A percentile compares a stretch with the other conserved stretches of the same genome.
These are phyloP conservation scores for Xerocomus nothofagi DNA, from an alignment of 1,284 basidiomycete genomes.

Conservation along the genomic window DNA sequence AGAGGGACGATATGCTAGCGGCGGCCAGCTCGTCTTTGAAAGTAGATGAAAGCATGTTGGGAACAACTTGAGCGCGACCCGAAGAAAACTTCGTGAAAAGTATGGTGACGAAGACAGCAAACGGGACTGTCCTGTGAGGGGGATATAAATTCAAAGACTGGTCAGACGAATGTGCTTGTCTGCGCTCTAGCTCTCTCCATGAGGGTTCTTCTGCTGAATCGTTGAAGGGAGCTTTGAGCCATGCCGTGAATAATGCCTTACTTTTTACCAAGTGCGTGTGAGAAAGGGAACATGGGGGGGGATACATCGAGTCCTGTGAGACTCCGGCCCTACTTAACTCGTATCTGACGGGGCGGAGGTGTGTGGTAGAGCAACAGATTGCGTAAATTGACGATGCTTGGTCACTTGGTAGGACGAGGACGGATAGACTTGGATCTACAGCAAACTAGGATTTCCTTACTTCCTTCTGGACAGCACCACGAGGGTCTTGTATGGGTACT, in stretches of 20 bases:
- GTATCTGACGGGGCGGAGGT: slow-evolving; percentile 7
- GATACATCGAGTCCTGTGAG: slow-evolving; percentile 23
- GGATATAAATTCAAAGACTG: slow-evolving; percentile 33
- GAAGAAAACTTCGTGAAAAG: slow-evolving; percentile 99
- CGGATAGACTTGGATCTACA: not conserved
- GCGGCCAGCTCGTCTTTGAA: slow-evolving; percentile 97
- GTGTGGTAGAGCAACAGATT: too few species aligned
- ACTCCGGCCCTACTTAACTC: slow-evolving; percentile 18
- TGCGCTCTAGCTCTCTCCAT: slow-evolving; percentile 86
- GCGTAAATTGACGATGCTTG: too few species aligned
- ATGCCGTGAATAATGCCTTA: slow-evolving; percentile 99
- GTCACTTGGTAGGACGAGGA: too few species aligned
- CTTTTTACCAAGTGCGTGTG: slow-evolving; percentile 79
- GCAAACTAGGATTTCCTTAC: not conserved
- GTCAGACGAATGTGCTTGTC: slow-evolving; percentile 62
- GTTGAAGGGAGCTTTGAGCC: slow-evolving; percentile 87
- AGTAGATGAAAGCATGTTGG: slow-evolving; percentile 97
- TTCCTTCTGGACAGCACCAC: slow-evolving; percentile 46
- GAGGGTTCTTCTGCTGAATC: slow-evolving; percentile 89
- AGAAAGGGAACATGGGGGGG: slow-evolving; percentile 55
- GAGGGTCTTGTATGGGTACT: slow-evolving; percentile 55
- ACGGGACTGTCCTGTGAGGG: slow-evolving; percentile 90
- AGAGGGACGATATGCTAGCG: slow-evolving; percentile 45
- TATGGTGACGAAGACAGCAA: slow-evolving; percentile 92
- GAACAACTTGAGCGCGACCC: slow-evolving; percentile 96